Evolutionary conservation across 495 filamentous ascomycete species (phyloP).

Genomic region (Aspergillus carlsbadensis): DNA sequence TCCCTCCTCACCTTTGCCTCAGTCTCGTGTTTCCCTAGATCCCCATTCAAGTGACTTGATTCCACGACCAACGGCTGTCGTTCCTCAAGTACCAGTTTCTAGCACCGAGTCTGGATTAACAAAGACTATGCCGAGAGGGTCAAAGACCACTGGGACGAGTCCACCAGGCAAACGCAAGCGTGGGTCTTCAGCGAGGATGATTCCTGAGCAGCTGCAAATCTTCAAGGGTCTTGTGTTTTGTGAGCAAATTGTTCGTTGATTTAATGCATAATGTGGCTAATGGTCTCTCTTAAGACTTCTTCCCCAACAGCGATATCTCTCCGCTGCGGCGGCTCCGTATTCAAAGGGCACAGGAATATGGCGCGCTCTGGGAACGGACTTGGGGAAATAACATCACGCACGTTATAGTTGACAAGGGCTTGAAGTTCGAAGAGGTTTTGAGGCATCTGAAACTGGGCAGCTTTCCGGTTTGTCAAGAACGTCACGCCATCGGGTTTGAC

Average conservation of each 20-base stretch:
- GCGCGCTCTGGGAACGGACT: conserved; percentile 61
- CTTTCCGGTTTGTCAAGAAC: conserved; percentile 43
- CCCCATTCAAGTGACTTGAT: background rate
- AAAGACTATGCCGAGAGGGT: background rate
- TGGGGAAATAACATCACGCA: conserved; percentile 62
- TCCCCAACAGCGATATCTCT: conserved; percentile 75
- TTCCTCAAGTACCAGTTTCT: background rate
- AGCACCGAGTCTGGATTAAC: conserved; percentile 3
- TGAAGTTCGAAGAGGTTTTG: conserved; percentile 67
- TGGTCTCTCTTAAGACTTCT: conserved; percentile 55
- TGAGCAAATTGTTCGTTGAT: conserved; percentile 22
- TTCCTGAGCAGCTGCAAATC: conserved; percentile 61
- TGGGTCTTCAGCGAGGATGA: conserved; percentile 29
- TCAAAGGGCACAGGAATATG: conserved; percentile 70
- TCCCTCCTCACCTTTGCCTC: background rate
- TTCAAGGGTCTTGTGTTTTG: conserved; percentile 67
- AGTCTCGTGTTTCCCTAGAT: background rate
- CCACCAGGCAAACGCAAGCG: conserved; percentile 23
- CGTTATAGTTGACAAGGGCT: conserved; percentile 72
- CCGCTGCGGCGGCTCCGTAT: conserved; percentile 68
- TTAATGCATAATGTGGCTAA: background rate
- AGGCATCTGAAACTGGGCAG: conserved; percentile 51
- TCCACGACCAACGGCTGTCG: background rate
- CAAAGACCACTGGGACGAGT: background rate
- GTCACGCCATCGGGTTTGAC: background rate